A percentile compares a stretch with the other conserved stretches of the same genome.
These are phyloP conservation scores for Quercus alba DNA, from an alignment of 306 rosid genomes.

Conservation along the genomic window DNA sequence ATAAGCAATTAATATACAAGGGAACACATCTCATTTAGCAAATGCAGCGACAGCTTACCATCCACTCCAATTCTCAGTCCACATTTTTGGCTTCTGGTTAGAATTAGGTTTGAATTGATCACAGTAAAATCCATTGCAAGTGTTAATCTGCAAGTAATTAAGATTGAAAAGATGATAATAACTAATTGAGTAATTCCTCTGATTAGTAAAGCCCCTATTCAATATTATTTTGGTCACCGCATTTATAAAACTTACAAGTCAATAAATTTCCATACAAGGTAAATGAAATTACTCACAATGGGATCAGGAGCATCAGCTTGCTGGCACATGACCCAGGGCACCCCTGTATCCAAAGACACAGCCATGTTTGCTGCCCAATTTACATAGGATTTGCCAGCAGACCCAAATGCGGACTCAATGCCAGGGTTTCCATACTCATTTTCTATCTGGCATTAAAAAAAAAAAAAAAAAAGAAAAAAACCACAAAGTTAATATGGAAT, in stretches of 20 bases:
- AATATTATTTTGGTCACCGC: not conserved
- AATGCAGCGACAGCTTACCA: constrained; percentile 46
- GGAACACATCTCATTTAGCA: constrained; percentile 8
- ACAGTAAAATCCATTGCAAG: constrained; percentile 91
- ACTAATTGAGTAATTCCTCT: not conserved
- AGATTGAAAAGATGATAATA: not conserved
- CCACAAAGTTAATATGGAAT: not conserved
- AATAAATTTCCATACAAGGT: not conserved
- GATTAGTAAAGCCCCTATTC: constrained; percentile 1
- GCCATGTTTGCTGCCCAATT: constrained; percentile 96
- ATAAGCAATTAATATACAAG: constrained; percentile 1
- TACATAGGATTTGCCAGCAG: constrained; percentile 70
- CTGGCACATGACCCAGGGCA: constrained; percentile 99
- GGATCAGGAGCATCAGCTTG: constrained; percentile 90
- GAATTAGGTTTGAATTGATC: constrained; percentile 87
- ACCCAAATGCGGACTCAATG: constrained; percentile 45
- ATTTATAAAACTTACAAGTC: not conserved
- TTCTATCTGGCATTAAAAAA: constrained; percentile 52
- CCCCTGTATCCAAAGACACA: constrained; percentile 79
- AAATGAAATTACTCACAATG: constrained; percentile 53
- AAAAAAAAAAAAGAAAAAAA: constrained; percentile 2
- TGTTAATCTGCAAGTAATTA: constrained; percentile 59
- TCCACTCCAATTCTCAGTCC: constrained; percentile 95
- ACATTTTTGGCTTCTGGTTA: constrained; percentile 71
- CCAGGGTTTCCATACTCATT: constrained; percentile 68